Evolutionary conservation across 306 rosid species (phyloP), one percentile per base, ranked within the genome.

Genomic region (Vigna radiata): DNA sequence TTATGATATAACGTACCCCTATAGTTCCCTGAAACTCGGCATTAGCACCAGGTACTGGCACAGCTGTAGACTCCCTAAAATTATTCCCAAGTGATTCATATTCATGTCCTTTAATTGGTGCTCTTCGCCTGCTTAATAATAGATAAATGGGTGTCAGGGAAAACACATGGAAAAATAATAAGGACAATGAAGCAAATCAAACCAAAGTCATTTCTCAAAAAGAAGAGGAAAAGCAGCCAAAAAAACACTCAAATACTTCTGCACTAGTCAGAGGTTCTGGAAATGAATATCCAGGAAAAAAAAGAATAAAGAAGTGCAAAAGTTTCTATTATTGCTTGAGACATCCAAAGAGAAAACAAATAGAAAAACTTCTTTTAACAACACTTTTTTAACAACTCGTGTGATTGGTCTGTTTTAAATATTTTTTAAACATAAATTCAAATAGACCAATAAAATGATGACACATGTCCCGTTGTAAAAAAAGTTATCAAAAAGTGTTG

Each of bases 21-120:
- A 70, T 72, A 18, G 90, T 66, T 72, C 85, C 83, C 83, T 77
- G 90, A 79, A 85, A 37, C 70, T 78, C 85, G 53, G 86, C 87
- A 88, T 87, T 83, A 8, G 85, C 82, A 78, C 81, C 88, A 64
- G 86, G 82, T 53, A 85, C 87, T 53, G 97, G 86, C 59, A 77
- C 81, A 59, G 80, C 92, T 79, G 63, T 86, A 41, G 89, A 78
- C 17, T 79, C 91, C 80, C 60, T 79, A 10, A 78, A 54, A 68
- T 56, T 77, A 77, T 68, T 90, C 60, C 73, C 72, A 58, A 48
- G 37, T 55, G 79, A 49, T 77, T 79, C 87, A 25, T 60, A 80
- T 68, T 79, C 96, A 72, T 63, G 82, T 75, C 79, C 90, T 80
- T 72, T 80, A 61, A 55, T 78, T 58, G 83, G 39, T 39, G 82